Conservation (phyloP, 2,329 filamentous ascomycete species). For the Orbilia javanica region DNA sequence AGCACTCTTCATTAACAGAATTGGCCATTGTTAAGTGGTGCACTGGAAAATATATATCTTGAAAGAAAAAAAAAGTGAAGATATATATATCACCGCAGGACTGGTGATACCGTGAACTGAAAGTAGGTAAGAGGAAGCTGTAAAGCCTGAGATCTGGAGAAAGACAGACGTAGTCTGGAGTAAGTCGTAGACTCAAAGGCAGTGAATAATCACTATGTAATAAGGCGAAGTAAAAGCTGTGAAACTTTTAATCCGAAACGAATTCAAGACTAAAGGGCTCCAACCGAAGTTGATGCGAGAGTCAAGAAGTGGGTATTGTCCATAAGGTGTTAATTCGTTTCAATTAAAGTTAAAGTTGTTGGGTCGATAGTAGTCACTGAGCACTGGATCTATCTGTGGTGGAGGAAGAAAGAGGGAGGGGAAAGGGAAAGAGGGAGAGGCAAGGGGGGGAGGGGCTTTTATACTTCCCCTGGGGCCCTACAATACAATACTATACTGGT, state of each 20-base stretch:
- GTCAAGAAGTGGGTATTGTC: conserved; percentile 10
- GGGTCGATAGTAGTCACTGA: not conserved
- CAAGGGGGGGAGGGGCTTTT: conserved; percentile 20
- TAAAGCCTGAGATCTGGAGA: conserved; percentile 4
- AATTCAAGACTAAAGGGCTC: conserved; percentile 31
- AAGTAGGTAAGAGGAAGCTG: not conserved
- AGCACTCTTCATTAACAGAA: conserved; percentile 37
- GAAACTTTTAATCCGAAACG: conserved; percentile 12
- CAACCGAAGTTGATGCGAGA: conserved; percentile 27
- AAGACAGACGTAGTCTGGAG: not conserved
- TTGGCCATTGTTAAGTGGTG: conserved; percentile 35
- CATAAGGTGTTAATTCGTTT: conserved; percentile 41
- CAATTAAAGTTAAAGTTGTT: conserved; percentile 21
- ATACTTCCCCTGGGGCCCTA: conserved; percentile 2
- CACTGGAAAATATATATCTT: conserved; percentile 45
- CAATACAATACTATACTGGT: not conserved
- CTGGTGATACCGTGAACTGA: not conserved
- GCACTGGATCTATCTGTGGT: not conserved
- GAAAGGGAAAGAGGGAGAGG: not conserved
- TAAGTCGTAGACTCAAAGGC: not conserved
- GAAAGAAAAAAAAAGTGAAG: conserved; percentile 18
- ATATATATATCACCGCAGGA: conserved; percentile 51
- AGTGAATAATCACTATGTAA: conserved; percentile 13
- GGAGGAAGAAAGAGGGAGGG: not conserved
- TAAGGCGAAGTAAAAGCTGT: not conserved